phyloP scores from a whole-genome alignment of 306 rosid species.

The Lathyrus aphaca region DNA sequence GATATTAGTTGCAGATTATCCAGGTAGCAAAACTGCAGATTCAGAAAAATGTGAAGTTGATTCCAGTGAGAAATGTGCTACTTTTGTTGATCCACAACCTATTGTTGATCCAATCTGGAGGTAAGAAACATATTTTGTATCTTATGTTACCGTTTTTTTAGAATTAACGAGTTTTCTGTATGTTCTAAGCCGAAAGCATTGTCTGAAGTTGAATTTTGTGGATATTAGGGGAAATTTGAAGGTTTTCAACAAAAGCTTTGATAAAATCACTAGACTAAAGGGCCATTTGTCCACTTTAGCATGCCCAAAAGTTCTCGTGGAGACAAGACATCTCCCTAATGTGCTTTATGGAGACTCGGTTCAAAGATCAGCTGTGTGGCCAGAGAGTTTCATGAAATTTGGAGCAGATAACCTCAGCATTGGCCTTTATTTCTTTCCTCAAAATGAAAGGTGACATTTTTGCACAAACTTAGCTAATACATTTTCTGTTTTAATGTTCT shows the following conservation, averaged over 20 bases:
- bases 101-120: conserved; percentile 71
- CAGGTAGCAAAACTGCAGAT: conserved; percentile 1
- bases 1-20: conserved; percentile 24
- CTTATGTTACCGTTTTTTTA: conserved; percentile 3
- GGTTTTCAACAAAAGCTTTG: conserved; percentile 35
- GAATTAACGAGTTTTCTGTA: conserved; percentile 8
- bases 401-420: conserved; percentile 56
- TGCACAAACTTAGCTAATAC: background rate
- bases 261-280: conserved; percentile 38
- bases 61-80: conserved; percentile 19
- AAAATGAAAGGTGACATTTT: conserved; percentile 52
- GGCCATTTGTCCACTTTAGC: conserved; percentile 73
- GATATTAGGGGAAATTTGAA: conserved; percentile 61
- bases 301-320: conserved; percentile 55
- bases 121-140: conserved; percentile 40
- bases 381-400: conserved; percentile 50
- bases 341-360: conserved; percentile 48
- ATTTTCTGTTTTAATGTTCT: too few species aligned
- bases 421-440: conserved; percentile 77
- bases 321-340: conserved; percentile 53
- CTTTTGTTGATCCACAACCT: conserved; percentile 55
- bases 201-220: conserved; percentile 36
- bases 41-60: conserved; percentile 30
- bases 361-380: conserved; percentile 66
- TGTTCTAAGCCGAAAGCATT: conserved; percentile 16